Evolutionary conservation across 1,284 basidiomycete genomes (phyloP).

Genomic region (Ceratobasidium sp.): DNA sequence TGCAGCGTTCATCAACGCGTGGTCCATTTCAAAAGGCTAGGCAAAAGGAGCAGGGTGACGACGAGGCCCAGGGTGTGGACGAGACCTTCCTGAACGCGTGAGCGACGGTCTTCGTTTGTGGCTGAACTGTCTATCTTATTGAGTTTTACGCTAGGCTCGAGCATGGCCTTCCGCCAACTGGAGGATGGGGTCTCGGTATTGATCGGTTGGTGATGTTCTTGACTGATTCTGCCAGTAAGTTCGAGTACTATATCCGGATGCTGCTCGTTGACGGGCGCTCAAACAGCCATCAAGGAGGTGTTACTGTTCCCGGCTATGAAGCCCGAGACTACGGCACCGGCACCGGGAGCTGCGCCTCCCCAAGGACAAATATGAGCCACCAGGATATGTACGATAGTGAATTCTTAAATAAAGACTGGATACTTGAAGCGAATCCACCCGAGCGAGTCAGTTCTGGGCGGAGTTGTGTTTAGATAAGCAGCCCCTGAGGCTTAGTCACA

Average conservation of each 20-base stretch:
- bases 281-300: slow-evolving; percentile 86
- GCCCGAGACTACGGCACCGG: slow-evolving; percentile 54
- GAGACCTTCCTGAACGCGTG: slow-evolving; percentile 93
- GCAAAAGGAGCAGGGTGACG: slow-evolving; percentile 97
- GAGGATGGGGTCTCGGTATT: slow-evolving; percentile 95
- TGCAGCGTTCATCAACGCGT: slow-evolving; percentile 3
- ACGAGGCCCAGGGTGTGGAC: slow-evolving; percentile 97
- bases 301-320: slow-evolving; percentile 91
- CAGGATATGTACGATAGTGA: not conserved
- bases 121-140: not conserved
- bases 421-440: no score
- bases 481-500: slow-evolving; percentile 36
- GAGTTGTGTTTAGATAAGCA: not conserved
- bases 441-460: not conserved
- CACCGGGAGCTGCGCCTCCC: slow-evolving; percentile 11
- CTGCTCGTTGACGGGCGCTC: slow-evolving; percentile 45
- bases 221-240: slow-evolving; percentile 86
- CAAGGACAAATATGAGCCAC: slow-evolving; percentile 6
- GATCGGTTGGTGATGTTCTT: slow-evolving; percentile 97
- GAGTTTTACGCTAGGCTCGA: slow-evolving; percentile 75
- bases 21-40: slow-evolving; percentile 57
- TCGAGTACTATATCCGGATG: not conserved
- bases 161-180: slow-evolving; percentile 96
- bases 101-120: slow-evolving; percentile 49
- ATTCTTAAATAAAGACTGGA: no score